Percentiles rank a stretch among this genome's conserved stretches.
Conservation (phyloP, 2,329 filamentous ascomycete species). For the Fusarium clavum region DNA sequence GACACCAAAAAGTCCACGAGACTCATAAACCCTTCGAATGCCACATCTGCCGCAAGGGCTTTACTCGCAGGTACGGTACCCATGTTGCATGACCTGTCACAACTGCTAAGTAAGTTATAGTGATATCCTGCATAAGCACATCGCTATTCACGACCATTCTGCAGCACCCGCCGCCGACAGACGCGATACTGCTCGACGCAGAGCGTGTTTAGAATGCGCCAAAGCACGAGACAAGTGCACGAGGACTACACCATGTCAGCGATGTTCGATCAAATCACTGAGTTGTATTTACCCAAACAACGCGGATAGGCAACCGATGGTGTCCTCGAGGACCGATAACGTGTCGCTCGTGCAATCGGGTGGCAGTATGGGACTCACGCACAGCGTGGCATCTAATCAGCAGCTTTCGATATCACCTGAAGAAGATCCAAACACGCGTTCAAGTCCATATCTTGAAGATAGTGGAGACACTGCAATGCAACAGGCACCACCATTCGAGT, state of each 20-base stretch:
- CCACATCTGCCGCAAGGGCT: constrained; percentile 29
- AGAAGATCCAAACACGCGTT: not conserved
- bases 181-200: not conserved
- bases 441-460: not conserved
- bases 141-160: constrained; percentile 4
- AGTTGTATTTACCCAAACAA: constrained; percentile 15
- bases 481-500: constrained; percentile 1
- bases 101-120: not conserved
- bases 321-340: not conserved
- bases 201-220: constrained; percentile 33
- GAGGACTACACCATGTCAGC: constrained; percentile 17
- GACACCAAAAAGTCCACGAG: constrained; percentile 35
- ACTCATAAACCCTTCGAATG: constrained; percentile 26
- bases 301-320: rapidly evolving
- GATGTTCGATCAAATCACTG: constrained; percentile 20
- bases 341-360: not conserved
- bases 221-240: constrained; percentile 34
- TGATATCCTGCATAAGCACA: constrained; percentile 12
- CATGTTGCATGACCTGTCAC: rapidly evolving
- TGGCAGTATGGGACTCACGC: not conserved
- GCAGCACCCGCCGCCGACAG: not conserved
- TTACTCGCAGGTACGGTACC: constrained; percentile 31
- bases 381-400: not conserved
- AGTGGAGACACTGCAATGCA: not conserved
- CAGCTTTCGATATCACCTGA: not conserved